Percentiles rank a stretch among this genome's conserved stretches.
Evolutionary conservation across 345 rosid genomes (phyloP).

Genomic region (Eucalyptus coolabah): DNA sequence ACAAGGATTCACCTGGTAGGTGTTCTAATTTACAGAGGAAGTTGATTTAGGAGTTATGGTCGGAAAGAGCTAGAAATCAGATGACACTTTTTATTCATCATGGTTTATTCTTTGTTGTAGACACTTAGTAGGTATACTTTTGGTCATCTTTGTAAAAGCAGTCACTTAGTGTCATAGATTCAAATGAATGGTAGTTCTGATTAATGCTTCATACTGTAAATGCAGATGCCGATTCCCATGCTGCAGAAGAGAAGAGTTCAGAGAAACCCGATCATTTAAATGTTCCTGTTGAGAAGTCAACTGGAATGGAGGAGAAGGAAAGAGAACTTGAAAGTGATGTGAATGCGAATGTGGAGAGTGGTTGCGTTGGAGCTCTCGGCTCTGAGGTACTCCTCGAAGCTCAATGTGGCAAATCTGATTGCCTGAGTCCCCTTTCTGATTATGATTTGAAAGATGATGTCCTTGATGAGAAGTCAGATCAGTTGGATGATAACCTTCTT

Average conservation of each 20-base stretch:
- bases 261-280: neutral
- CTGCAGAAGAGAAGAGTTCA: neutral
- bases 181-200: neutral
- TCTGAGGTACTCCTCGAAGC: neutral
- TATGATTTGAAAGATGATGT: slow-evolving; percentile 1
- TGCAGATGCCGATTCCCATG: neutral
- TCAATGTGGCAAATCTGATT: neutral
- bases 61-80: neutral
- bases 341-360: neutral
- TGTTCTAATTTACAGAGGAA: neutral
- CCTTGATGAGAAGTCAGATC: neutral
- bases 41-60: neutral
- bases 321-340: neutral
- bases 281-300: neutral
- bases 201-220: neutral
- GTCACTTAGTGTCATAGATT: neutral
- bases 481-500: neutral
- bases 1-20: slow-evolving; percentile 18
- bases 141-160: neutral
- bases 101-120: neutral
- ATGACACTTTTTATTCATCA: neutral
- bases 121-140: neutral
- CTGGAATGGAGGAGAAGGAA: neutral
- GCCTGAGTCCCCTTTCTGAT: neutral
- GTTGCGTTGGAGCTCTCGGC: neutral